A percentile compares a stretch with the other conserved stretches of the same genome.
Evolutionary conservation across 345 rosid genomes (phyloP).

Genomic region (Eucalyptus globulus): DNA sequence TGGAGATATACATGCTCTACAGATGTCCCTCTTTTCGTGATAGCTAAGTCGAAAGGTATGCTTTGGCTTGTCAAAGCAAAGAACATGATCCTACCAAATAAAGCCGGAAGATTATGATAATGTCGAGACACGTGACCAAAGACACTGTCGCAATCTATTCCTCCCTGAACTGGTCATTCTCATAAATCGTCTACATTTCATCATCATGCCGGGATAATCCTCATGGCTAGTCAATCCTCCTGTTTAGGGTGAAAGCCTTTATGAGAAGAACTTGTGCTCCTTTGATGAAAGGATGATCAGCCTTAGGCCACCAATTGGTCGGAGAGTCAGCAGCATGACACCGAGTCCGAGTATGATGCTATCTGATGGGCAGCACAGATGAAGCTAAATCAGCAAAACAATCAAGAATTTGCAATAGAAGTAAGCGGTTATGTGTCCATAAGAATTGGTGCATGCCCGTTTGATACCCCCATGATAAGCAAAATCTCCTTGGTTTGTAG

Average conservation of each 20-base stretch:
- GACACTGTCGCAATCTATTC: background rate
- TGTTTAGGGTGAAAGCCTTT: background rate
- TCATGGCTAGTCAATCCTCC: background rate
- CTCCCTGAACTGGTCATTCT: background rate
- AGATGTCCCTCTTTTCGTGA: background rate
- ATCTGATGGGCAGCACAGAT: constrained; percentile 4
- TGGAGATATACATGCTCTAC: background rate
- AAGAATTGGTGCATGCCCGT: constrained; percentile 26
- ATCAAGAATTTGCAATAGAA: background rate
- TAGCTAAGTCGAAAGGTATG: background rate
- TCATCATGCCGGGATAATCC: background rate
- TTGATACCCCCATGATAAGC: constrained; percentile 51
- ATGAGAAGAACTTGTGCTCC: constrained; percentile 23
- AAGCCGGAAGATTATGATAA: background rate
- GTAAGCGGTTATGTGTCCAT: background rate
- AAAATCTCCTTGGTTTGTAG: constrained; percentile 48
- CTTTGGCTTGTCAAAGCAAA: background rate
- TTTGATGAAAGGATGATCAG: constrained; percentile 38
- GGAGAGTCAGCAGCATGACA: constrained; percentile 17
- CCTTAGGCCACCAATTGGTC: constrained; percentile 70
- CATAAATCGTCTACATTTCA: background rate
- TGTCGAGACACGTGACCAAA: background rate
- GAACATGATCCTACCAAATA: background rate
- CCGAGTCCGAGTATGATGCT: constrained; percentile 61
- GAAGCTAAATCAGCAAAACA: background rate